phyloP scores from a whole-genome alignment of 1,284 basidiomycete genomes.

The Cutaneotrichosporon daszewskae region DNA sequence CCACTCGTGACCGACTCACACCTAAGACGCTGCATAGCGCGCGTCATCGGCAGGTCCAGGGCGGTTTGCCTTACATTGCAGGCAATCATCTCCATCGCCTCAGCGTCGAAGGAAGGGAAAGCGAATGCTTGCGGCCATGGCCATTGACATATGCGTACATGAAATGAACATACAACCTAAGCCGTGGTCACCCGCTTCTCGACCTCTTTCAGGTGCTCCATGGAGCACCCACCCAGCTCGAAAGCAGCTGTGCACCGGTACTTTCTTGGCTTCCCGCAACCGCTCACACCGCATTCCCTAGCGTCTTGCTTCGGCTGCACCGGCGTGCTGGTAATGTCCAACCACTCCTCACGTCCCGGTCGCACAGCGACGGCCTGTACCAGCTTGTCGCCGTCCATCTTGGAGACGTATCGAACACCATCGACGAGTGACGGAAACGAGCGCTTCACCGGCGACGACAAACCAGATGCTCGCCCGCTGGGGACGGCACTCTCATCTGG shows the following conservation, averaged over 20 bases:
- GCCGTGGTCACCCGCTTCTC: too few species aligned
- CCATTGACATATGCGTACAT: too few species aligned
- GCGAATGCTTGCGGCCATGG: too few species aligned
- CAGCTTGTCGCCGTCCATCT: constrained; percentile 12
- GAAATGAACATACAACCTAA: too few species aligned
- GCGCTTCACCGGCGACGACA: constrained; percentile 9
- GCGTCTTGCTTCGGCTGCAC: not conserved
- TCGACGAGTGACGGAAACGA: not conserved
- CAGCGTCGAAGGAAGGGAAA: too few species aligned
- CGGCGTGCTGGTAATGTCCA: constrained; percentile 1
- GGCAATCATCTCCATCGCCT: too few species aligned
- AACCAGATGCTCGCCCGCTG: constrained; percentile 2
- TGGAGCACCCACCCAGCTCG: constrained; percentile 55
- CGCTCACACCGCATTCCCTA: constrained; percentile 48
- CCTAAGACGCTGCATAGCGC: too few species aligned
- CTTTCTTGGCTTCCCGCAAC: constrained; percentile 52
- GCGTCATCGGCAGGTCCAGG: too few species aligned
- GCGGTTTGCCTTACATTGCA: too few species aligned
- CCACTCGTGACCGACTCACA: too few species aligned
- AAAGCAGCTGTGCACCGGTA: constrained; percentile 55
- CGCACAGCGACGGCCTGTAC: constrained; percentile 25
- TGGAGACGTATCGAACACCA: constrained; percentile 11
- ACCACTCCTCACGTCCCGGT: constrained; percentile 24
- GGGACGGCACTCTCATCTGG: constrained; percentile 29
- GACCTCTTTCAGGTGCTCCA: constrained; percentile 47